These are phyloP conservation scores for Mucor irregularis DNA, from an alignment of 371 early-diverging fungal species.

Conservation along the genomic window DNA sequence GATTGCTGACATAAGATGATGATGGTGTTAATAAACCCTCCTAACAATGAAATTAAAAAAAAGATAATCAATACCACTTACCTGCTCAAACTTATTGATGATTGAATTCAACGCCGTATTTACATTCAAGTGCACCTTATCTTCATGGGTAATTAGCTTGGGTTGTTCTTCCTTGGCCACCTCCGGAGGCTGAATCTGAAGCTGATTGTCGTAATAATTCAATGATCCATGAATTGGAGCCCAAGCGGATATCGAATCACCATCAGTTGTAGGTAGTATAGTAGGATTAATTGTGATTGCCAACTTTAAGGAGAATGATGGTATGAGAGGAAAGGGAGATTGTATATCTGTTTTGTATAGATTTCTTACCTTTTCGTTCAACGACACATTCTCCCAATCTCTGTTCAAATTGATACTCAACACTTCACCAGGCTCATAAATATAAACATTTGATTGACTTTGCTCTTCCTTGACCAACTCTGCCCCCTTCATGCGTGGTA, in stretches of 20 bases:
- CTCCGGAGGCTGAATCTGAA: slow-evolving; percentile 21
- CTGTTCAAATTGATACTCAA: slow-evolving; percentile 28
- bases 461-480: slow-evolving; percentile 22
- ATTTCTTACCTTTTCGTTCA: slow-evolving; percentile 36
- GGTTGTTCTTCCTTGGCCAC: too few relatives aligned
- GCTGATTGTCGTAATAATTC: slow-evolving; percentile 25
- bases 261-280: slow-evolving; percentile 7
- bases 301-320: slow-evolving; percentile 11
- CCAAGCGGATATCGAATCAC: slow-evolving; percentile 13
- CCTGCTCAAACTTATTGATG: slow-evolving; percentile 29
- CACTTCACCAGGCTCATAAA: slow-evolving; percentile 30
- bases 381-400: slow-evolving; percentile 34
- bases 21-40: too few relatives aligned
- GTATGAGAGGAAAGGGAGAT: background rate
- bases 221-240: slow-evolving; percentile 28
- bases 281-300: slow-evolving; percentile 22
- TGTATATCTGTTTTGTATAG: too few relatives aligned
- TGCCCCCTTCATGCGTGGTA: slow-evolving; percentile 31
- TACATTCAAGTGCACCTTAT: slow-evolving; percentile 9
- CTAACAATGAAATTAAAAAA: too few relatives aligned
- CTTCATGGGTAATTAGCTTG: too few relatives aligned
- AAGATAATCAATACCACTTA: slow-evolving; percentile 7
- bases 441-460: slow-evolving; percentile 13
- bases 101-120: slow-evolving; percentile 20
- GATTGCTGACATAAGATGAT: too few relatives aligned